Percentiles rank a stretch among this genome's conserved stretches.
These are phyloP conservation scores for Penicillium sp. DNA, from an alignment of 2,329 filamentous ascomycete species.

Conservation along the genomic window DNA sequence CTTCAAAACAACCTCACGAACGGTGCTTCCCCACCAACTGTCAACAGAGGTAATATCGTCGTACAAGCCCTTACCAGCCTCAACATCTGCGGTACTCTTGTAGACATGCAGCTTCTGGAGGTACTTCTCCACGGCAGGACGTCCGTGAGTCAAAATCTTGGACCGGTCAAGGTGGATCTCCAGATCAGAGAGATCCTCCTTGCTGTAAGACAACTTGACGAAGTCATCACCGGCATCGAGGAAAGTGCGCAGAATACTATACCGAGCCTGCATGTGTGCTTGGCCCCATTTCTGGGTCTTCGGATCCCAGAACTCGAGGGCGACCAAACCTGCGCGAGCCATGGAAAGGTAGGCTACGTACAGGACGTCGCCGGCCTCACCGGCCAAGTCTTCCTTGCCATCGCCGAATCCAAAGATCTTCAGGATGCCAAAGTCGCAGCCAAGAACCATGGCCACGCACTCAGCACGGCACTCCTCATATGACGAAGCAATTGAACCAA, in stretches of 20 bases:
- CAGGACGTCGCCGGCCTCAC: slow-evolving; percentile 79
- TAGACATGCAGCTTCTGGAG: slow-evolving; percentile 89
- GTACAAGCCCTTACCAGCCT: slow-evolving; percentile 75
- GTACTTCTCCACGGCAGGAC: slow-evolving; percentile 79
- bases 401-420: slow-evolving; percentile 90
- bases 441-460: slow-evolving; percentile 85
- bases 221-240: slow-evolving; percentile 82
- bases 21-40: slow-evolving; percentile 78
- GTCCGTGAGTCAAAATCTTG: slow-evolving; percentile 80
- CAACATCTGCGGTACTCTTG: slow-evolving; percentile 83
- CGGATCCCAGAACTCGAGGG: slow-evolving; percentile 92
- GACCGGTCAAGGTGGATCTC: slow-evolving; percentile 78
- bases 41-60: slow-evolving; percentile 78
- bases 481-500: slow-evolving; percentile 78
- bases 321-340: slow-evolving; percentile 85
- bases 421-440: slow-evolving; percentile 83
- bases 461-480: slow-evolving; percentile 96
- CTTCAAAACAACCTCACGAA: slow-evolving; percentile 63
- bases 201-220: slow-evolving; percentile 73
- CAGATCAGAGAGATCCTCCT: slow-evolving; percentile 74
- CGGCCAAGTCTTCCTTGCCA: slow-evolving; percentile 67
- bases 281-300: slow-evolving; percentile 90
- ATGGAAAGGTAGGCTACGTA: slow-evolving; percentile 88
- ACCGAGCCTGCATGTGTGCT: slow-evolving; percentile 85
- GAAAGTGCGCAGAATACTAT: slow-evolving; percentile 74